A percentile compares a stretch with the other conserved stretches of the same genome.
Conservation (phyloP, 495 filamentous ascomycete genomes). For the Coniosporium apollinis region DNA sequence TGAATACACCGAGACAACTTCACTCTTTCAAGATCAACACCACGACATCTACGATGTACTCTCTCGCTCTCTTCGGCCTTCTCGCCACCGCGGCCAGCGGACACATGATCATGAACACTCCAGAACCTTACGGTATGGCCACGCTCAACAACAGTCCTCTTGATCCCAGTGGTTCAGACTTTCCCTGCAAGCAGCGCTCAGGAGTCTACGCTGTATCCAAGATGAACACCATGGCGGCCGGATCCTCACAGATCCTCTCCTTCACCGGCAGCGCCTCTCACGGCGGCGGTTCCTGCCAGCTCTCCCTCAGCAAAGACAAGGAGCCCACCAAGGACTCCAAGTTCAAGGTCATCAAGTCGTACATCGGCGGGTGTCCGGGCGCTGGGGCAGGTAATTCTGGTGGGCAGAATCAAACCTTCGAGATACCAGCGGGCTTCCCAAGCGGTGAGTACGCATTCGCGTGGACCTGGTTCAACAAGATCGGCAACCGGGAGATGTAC, state of each 20-base stretch:
- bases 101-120: conserved; percentile 58
- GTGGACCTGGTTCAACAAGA: conserved; percentile 44
- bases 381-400: conserved; percentile 24
- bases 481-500: conserved; percentile 44
- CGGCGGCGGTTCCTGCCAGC: conserved; percentile 74
- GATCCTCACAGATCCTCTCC: conserved; percentile 31
- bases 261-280: conserved; percentile 53
- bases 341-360: conserved; percentile 69
- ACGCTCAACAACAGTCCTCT: conserved; percentile 46
- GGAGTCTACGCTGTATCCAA: conserved; percentile 26
- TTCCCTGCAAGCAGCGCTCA: conserved; percentile 52
- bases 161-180: conserved; percentile 32
- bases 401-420: conserved; percentile 26
- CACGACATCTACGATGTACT: too few relatives aligned
- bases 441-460: conserved; percentile 34
- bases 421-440: conserved; percentile 37
- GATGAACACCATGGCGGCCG: conserved; percentile 35
- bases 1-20: too few relatives aligned
- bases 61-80: conserved; percentile 21
- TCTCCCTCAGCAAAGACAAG: conserved; percentile 59
- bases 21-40: too few relatives aligned
- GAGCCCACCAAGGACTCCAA: conserved; percentile 37
- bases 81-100: conserved; percentile 30
- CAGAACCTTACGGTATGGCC: conserved; percentile 43
- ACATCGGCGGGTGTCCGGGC: conserved; percentile 64